Conservation (phyloP, 2,329 filamentous ascomycete genomes). For the Hirsutella thompsonii region DNA sequence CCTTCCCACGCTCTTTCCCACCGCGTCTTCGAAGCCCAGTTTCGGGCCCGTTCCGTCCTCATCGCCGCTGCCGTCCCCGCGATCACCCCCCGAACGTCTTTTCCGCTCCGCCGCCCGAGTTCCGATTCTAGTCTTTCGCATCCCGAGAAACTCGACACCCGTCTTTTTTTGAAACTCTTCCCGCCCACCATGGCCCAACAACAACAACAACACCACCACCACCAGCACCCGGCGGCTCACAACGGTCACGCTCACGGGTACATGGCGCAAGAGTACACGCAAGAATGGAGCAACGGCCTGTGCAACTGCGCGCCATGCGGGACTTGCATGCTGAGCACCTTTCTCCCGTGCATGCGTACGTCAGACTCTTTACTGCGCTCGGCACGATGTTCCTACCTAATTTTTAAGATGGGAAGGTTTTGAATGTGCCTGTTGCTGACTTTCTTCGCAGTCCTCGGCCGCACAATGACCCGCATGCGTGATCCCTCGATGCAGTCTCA, state of each 20-base stretch:
- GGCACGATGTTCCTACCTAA: no score
- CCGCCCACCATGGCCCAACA: background rate
- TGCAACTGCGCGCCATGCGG: conserved; percentile 26
- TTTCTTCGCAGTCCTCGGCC: conserved; percentile 24
- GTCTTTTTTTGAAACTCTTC: no score
- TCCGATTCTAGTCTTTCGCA: no score
- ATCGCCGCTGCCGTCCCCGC: no score
- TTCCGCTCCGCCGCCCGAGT: no score
- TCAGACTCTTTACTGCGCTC: background rate
- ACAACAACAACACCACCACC: background rate
- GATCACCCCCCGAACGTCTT: no score
- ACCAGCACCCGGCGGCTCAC: background rate
- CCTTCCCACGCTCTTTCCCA: no score
- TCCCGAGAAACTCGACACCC: no score
- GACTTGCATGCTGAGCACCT: conserved; percentile 24
- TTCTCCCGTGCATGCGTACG: conserved; percentile 30
- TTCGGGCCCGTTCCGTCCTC: no score
- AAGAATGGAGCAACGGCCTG: conserved; percentile 24
- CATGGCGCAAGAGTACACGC: conserved; percentile 5
- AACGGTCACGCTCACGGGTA: no score
- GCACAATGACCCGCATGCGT: conserved; percentile 29
- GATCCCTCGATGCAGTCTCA: conserved; percentile 27
- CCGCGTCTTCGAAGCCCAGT: no score
- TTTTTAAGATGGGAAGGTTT: no score
- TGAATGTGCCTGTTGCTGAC: background rate